Evolutionary conservation across 1,284 basidiomycete genomes (phyloP).

Genomic region (Cryptococcus deneoformans): DNA sequence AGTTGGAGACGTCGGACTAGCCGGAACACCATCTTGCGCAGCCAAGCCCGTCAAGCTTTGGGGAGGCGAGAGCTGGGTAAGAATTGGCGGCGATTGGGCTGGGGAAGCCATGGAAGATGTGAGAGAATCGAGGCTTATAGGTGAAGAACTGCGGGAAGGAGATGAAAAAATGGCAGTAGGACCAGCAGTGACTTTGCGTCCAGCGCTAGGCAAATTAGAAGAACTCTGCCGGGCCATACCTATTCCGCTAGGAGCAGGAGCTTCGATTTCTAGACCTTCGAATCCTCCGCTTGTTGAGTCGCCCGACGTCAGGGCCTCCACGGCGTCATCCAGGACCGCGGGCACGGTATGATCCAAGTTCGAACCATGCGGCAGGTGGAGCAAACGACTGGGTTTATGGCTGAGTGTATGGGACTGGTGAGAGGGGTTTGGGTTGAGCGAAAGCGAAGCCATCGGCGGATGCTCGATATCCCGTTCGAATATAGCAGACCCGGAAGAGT

Average conservation of each 20-base stretch:
- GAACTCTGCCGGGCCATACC: conserved; percentile 36
- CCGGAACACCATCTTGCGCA: not conserved
- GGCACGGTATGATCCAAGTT: conserved; percentile 46
- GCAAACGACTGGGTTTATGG: conserved; percentile 40
- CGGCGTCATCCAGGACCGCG: conserved; percentile 47
- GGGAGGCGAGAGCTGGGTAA: conserved; percentile 22
- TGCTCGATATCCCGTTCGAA: conserved; percentile 50
- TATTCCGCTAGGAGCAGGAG: conserved; percentile 22
- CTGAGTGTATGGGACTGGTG: conserved; percentile 21
- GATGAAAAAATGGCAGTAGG: not conserved
- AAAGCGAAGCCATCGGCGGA: conserved; percentile 33
- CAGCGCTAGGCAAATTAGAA: conserved; percentile 10
- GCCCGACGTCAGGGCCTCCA: conserved; percentile 41
- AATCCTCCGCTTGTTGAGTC: conserved; percentile 16
- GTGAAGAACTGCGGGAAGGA: conserved; percentile 29
- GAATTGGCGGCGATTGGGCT: conserved; percentile 29
- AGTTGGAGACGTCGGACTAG: not conserved
- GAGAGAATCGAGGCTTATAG: conserved; percentile 21
- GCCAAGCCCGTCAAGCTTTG: conserved; percentile 7
- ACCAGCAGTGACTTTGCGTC: conserved; percentile 17
- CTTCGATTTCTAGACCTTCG: conserved; percentile 43
- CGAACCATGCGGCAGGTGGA: conserved; percentile 39
- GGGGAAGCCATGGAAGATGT: conserved; percentile 21
- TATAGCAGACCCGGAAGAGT: conserved; percentile 45
- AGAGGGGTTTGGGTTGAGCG: conserved; percentile 25